Evolutionary conservation across 805 yeast species (phyloP), one percentile per base, ranked within the genome.

Genomic region (Ascoidea rubescens): DNA sequence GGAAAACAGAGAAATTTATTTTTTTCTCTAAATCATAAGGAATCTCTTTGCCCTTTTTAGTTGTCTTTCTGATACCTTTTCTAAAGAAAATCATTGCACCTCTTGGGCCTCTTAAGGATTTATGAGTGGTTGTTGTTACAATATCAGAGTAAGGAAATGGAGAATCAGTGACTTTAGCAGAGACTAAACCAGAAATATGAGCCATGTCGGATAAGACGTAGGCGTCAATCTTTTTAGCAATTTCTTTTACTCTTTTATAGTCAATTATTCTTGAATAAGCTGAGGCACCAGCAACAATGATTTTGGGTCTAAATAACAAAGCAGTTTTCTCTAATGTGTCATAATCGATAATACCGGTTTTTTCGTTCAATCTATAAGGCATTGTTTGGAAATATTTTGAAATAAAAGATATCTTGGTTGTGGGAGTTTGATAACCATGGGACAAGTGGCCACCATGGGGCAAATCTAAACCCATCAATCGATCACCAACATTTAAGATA

Each of bases 81-180:
- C 98, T 87, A 82, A 85, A 93, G 78, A 93, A 93, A 69, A 93
- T 93, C 96, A 93, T 91, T 54, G 99, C 97, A 71, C 99, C 99
- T 77, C 99, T 87, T 68, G 99, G 99, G 56, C 99, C 99, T 76
- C 99, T 87, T 65, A 93, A 79, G 45, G 98, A 90, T 75, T 93
- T 93, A 79, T 93, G 99, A 55, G 99, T 91, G 54, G 99, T 91
- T 62, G 99, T 93, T 59, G 99, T 93, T 66, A 93, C 99, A 60
- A 93, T 84, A 66, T 93, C 99, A 55, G 98, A 91, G 70, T 85
- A 88, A 71, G 89, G 95, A 74, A 93, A 93, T 58, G 99, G 99
- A 53, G 95, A 83, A 61, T 90, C 95, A 56, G 88, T 90, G 53
- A 91, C 98, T 60, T 89, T 93, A 57, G 99, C 96, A 58, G 96